Percentiles rank a stretch among this genome's conserved stretches.
phyloP scores from a whole-genome alignment of 352 stramenopile genomes.

The Discostella stelligera region DNA sequence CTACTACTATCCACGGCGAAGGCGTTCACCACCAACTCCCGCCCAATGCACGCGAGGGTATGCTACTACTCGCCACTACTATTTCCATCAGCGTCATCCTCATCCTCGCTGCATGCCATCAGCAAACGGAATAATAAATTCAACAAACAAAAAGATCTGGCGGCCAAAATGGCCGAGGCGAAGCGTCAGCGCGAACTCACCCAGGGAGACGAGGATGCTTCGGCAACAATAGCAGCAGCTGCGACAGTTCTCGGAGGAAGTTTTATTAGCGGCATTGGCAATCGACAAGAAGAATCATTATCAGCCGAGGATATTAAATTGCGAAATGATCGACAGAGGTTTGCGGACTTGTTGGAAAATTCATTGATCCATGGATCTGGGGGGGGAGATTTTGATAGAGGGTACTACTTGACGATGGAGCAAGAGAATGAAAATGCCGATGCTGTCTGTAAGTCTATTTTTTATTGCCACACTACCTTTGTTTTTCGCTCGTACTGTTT shows the following conservation, averaged over 20 bases:
- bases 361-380: slow-evolving; percentile 36
- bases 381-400: slow-evolving; percentile 31
- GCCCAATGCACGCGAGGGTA: background rate
- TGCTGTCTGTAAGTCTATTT: slow-evolving; percentile 50
- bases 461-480: slow-evolving; percentile 3
- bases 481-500: background rate
- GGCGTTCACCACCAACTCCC: slow-evolving; percentile 3
- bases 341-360: slow-evolving; percentile 73
- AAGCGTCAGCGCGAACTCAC: slow-evolving; percentile 55
- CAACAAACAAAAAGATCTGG: slow-evolving; percentile 75
- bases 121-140: slow-evolving; percentile 53
- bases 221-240: background rate
- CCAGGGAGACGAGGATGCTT: slow-evolving; percentile 6
- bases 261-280: background rate
- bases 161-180: slow-evolving; percentile 66
- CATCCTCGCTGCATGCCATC: slow-evolving; percentile 26
- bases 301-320: slow-evolving; percentile 70
- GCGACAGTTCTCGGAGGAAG: background rate
- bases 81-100: background rate
- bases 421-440: slow-evolving; percentile 76
- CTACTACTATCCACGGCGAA: background rate
- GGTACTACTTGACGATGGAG: slow-evolving; percentile 62
- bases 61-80: background rate
- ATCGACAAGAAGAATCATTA: slow-evolving; percentile 18
- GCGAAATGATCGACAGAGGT: slow-evolving; percentile 70